phyloP scores from a whole-genome alignment of 2,329 filamentous ascomycete genomes.

The Leptodontidium sp. region DNA sequence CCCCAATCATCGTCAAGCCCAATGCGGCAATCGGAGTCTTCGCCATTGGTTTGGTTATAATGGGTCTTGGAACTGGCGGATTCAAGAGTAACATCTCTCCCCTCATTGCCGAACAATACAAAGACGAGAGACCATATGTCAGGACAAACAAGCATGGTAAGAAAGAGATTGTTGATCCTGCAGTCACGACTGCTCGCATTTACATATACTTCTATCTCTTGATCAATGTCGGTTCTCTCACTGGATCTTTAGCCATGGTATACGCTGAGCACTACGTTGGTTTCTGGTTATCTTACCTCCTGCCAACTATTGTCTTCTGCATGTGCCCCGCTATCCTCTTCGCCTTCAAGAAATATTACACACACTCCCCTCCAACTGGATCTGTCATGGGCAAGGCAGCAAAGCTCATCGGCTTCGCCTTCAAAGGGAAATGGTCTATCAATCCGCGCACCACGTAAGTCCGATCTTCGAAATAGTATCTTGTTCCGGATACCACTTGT shows the following conservation, averaged over 20 bases:
- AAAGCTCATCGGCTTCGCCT: slow-evolving; percentile 61
- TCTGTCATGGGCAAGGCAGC: slow-evolving; percentile 69
- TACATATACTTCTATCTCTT: slow-evolving; percentile 57
- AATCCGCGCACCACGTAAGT: slow-evolving; percentile 46
- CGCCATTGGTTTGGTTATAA: slow-evolving; percentile 56
- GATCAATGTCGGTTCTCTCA: slow-evolving; percentile 59
- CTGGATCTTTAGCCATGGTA: slow-evolving; percentile 53
- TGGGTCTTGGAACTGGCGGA: slow-evolving; percentile 55
- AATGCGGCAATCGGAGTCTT: slow-evolving; percentile 56
- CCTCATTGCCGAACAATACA: slow-evolving; percentile 47
- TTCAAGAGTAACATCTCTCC: slow-evolving; percentile 52
- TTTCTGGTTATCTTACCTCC: slow-evolving; percentile 57
- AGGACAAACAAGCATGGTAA: slow-evolving; percentile 41
- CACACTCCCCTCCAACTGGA: slow-evolving; percentile 64
- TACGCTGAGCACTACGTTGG: slow-evolving; percentile 61
- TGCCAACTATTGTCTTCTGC: slow-evolving; percentile 54
- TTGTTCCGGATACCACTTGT: slow-evolving; percentile 39
- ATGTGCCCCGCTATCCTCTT: slow-evolving; percentile 65
- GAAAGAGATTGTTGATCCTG: slow-evolving; percentile 45
- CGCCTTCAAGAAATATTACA: slow-evolving; percentile 63
- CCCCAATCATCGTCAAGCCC: slow-evolving; percentile 53
- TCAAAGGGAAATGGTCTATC: slow-evolving; percentile 63
- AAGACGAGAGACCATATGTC: slow-evolving; percentile 39
- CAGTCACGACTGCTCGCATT: slow-evolving; percentile 45
- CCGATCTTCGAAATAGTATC: slow-evolving; percentile 57